Evolutionary conservation across 179 eudicot species (phyloP), one percentile per base, ranked within the genome.

Genomic region (Nepenthes alata): DNA sequence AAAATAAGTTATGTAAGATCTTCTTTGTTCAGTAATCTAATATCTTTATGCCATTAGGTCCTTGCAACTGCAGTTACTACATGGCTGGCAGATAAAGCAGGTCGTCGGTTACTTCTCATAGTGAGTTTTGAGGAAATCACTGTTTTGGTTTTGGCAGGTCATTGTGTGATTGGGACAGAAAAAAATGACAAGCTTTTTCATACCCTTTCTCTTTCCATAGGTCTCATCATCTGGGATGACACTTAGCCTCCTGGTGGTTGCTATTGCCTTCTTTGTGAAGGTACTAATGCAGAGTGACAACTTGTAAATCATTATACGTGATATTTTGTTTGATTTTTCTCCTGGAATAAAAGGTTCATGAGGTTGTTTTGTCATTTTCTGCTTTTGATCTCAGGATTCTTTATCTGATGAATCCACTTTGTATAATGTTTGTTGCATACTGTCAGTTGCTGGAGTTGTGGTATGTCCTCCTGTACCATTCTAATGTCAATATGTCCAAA

Each of bases 71-170:
- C 70, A 54, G 74, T 89, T 37, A 66, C 97, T 38, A 82, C 88
- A 63, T 93, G 90, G 93, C 61, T 93, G 82, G 86, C 80, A 53
- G 98, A 93, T 71, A 93, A 67, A 83, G 81, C 98, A 57, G 98
- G 98, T 58, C 87, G 98, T n/a, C 75, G 95, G 68, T 50, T 93
- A 71, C 84, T 93, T 55, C 83, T 91, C 44, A 75, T 83, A 3
- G 98, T 91, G 77, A 80, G 95, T 80, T 52, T 55, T 35, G 61
- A 41, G n/a, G 9, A 50, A 11, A 49, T 6, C 37, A 64, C 34
- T 41, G 58, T 55, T 14, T 49, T n/a, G 39, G 54, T 50, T 25
- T 50, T 11, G 15, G 7, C 37, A 58, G 51, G 38, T 13, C 47
- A 58, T 54, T 52, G 16, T 36, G 47, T 62, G 38, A 47, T 37